Evolutionary conservation across 129 eudicot genomes (phyloP).

Genomic region (Tanacetum coccineum): DNA sequence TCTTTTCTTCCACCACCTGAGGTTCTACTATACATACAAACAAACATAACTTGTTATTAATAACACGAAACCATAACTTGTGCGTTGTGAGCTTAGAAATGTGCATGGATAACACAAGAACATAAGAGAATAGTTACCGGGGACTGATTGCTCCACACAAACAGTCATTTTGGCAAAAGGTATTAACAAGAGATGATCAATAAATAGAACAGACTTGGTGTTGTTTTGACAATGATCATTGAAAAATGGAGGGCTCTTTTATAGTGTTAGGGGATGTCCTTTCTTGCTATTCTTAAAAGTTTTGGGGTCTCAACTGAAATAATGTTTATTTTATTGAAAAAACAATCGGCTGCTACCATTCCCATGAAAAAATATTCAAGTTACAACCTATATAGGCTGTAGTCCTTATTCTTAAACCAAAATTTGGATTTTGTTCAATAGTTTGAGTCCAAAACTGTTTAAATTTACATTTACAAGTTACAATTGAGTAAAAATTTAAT

Average conservation of each 20-base stretch:
- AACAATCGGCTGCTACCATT: no score
- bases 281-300: constrained; percentile 33
- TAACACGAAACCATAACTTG: background rate
- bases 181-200: background rate
- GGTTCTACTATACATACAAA: constrained; percentile 18
- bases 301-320: constrained; percentile 41
- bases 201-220: constrained; percentile 10
- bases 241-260: constrained; percentile 28
- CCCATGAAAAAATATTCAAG: no score
- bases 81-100: background rate
- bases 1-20: constrained; percentile 42
- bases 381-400: no score
- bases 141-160: constrained; percentile 46
- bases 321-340: no score
- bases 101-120: background rate
- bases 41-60: background rate
- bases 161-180: constrained; percentile 46
- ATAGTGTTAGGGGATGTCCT: constrained; percentile 45
- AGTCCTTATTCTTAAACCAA: no score
- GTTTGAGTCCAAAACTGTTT: no score
- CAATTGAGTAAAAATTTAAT: no score
- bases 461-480: no score
- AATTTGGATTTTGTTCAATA: no score
- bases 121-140: constrained; percentile 32
- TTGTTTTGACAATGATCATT: constrained; percentile 12